Conservation (phyloP, 352 stramenopile genomes). For the Pythium dissimile region DNA sequence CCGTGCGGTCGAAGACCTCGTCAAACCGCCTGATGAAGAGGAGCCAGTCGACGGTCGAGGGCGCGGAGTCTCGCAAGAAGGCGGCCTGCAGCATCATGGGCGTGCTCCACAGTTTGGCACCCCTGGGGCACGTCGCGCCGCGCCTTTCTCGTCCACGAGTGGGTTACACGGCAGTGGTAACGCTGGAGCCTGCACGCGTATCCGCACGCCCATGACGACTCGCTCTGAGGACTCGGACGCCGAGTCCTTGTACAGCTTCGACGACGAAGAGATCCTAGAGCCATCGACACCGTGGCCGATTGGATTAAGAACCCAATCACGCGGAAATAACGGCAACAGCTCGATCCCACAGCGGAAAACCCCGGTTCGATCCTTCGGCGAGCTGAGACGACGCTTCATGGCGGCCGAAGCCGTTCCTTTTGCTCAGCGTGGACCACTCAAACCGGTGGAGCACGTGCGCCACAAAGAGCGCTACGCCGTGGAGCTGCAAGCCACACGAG, state of each 20-base stretch:
- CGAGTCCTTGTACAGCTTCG: slow-evolving; percentile 53
- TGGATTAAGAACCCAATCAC: not conserved
- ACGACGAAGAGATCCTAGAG: slow-evolving; percentile 55
- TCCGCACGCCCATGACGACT: slow-evolving; percentile 28
- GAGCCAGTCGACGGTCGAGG: not conserved
- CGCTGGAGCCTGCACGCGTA: slow-evolving; percentile 5
- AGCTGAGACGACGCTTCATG: slow-evolving; percentile 27
- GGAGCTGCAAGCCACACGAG: slow-evolving; percentile 15
- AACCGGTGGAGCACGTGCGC: slow-evolving; percentile 23
- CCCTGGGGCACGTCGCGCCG: slow-evolving; percentile 4
- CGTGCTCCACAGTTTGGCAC: slow-evolving; percentile 5
- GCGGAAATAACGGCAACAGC: not conserved
- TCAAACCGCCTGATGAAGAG: slow-evolving; percentile 43
- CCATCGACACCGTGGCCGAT: slow-evolving; percentile 46
- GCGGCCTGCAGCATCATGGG: not conserved
- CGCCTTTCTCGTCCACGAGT: slow-evolving; percentile 2
- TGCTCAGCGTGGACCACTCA: slow-evolving; percentile 10
- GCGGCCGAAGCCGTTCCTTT: not conserved
- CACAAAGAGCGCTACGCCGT: slow-evolving; percentile 1
- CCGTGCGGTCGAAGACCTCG: slow-evolving; percentile 48
- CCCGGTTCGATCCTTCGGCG: slow-evolving; percentile 17
- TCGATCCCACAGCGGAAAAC: not conserved
- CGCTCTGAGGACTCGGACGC: slow-evolving; percentile 47
- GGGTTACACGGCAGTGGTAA: not conserved
- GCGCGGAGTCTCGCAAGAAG: not conserved